Conservation (phyloP, 164 flowering plant genomes). For the Stephania cephalantha region DNA sequence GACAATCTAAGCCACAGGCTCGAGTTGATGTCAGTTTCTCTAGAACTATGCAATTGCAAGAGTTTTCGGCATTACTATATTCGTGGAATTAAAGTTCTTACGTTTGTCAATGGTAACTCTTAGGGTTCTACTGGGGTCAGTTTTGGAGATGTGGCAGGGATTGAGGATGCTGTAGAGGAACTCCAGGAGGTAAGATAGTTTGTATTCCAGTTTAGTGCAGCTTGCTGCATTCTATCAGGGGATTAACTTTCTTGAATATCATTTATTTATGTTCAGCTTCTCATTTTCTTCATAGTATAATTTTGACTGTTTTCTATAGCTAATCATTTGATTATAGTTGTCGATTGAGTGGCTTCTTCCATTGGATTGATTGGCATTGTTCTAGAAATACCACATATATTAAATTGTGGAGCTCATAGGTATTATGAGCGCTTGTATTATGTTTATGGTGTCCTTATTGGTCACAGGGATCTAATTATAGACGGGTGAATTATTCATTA, state of each 20-base stretch:
- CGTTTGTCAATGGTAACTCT: conserved; percentile 14
- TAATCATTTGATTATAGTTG: neutral
- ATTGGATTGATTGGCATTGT: neutral
- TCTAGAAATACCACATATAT: neutral
- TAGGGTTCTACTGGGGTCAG: conserved; percentile 95
- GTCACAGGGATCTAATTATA: neutral
- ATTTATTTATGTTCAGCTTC: neutral
- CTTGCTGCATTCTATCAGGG: neutral
- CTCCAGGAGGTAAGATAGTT: conserved; percentile 67
- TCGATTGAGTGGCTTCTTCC: too few relatives aligned
- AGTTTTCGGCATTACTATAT: conserved; percentile 3
- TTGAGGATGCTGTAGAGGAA: conserved; percentile 97
- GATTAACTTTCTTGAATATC: neutral
- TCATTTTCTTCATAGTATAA: neutral
- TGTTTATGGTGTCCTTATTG: neutral
- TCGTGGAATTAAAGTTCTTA: neutral
- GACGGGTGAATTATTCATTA: too few relatives aligned
- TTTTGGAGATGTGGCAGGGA: conserved; percentile 88
- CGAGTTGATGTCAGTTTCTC: conserved; percentile 87
- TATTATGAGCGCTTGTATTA: neutral
- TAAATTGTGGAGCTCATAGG: neutral
- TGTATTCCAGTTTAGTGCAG: neutral
- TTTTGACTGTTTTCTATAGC: neutral
- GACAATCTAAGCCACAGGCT: conserved; percentile 92
- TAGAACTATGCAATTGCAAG: neutral